Percentiles rank a stretch among this genome's conserved stretches.
phyloP scores from a whole-genome alignment of 768 basidiomycete genomes.

The Mycena chlorophos region DNA sequence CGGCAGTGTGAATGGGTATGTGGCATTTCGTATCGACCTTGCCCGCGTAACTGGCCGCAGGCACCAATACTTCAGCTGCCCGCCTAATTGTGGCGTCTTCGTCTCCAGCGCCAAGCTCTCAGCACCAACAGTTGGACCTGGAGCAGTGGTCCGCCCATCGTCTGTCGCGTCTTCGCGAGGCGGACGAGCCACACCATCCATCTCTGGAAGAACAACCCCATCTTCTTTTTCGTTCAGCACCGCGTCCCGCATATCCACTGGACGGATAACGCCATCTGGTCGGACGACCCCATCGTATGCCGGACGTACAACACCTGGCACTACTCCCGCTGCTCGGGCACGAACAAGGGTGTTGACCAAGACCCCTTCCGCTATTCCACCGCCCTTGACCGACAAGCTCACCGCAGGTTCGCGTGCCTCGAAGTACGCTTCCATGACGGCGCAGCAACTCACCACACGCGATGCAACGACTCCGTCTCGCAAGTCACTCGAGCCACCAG shows the following conservation, averaged over 20 bases:
- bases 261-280: conserved; percentile 46
- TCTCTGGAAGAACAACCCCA: conserved; percentile 16
- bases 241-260: conserved; percentile 33
- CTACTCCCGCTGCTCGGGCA: conserved; percentile 38
- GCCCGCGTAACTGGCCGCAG: conserved; percentile 39
- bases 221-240: conserved; percentile 19
- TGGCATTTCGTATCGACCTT: conserved; percentile 21
- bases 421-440: conserved; percentile 82
- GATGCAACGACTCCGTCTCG: conserved; percentile 37
- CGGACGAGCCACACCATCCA: conserved; percentile 61
- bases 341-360: conserved; percentile 32
- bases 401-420: conserved; percentile 85
- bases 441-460: conserved; percentile 69
- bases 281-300: conserved; percentile 27
- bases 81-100: conserved; percentile 88
- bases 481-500: conserved; percentile 16
- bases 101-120: conserved; percentile 82
- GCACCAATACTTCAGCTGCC: conserved; percentile 81
- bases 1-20: conserved; percentile 86
- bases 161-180: conserved; percentile 77
- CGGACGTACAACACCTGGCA: conserved; percentile 40
- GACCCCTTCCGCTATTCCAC: conserved; percentile 30
- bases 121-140: conserved; percentile 63
- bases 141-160: conserved; percentile 57
- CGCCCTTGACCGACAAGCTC: conserved; percentile 47